phyloP scores from a whole-genome alignment of 106 monocot species.

The Cymbidium sinense region DNA sequence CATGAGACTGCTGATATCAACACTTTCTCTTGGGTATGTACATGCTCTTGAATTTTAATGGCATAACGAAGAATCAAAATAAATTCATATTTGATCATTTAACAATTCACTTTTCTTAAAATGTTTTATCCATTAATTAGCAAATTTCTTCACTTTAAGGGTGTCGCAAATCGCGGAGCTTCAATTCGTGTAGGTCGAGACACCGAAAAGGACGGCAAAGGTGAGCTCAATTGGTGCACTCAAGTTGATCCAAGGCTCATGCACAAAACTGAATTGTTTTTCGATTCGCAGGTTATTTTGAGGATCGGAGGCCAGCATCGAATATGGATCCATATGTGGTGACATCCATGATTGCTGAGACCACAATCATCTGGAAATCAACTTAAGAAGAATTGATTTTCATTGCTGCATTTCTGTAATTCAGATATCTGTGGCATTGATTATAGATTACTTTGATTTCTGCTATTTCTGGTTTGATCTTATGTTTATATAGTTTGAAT shows the following conservation, averaged over 20 bases:
- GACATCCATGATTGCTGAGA: slow-evolving; percentile 18
- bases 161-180: slow-evolving; percentile 27
- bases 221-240: background rate
- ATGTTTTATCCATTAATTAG: background rate
- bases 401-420: background rate
- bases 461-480: background rate
- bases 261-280: background rate
- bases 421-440: no score
- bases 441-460: background rate
- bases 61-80: no score
- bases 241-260: background rate
- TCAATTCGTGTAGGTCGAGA: slow-evolving; percentile 29
- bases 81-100: no score
- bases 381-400: background rate
- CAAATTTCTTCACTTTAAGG: slow-evolving; percentile 5
- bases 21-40: slow-evolving; percentile 58
- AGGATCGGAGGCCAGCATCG: slow-evolving; percentile 19
- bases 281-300: slow-evolving; percentile 11
- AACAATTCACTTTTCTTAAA: background rate
- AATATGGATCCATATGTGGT: slow-evolving; percentile 22
- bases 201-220: slow-evolving; percentile 23
- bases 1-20: slow-evolving; percentile 69
- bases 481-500: background rate
- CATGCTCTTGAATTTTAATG: no score
- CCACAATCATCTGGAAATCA: slow-evolving; percentile 17